phyloP scores from a whole-genome alignment of 1,284 basidiomycete species.

The Pascua guehoae region DNA sequence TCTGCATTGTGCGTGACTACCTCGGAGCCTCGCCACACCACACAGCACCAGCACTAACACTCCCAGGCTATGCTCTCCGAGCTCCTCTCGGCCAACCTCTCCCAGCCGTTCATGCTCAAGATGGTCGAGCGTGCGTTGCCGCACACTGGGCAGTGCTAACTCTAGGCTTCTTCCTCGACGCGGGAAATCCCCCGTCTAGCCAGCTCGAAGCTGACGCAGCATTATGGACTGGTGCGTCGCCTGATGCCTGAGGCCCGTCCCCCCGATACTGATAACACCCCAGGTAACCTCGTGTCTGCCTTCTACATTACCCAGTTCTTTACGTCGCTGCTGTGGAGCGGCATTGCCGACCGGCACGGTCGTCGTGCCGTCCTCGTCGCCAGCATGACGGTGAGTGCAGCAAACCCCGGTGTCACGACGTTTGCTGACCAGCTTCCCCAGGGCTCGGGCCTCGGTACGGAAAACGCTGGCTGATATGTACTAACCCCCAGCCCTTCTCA shows the following conservation, averaged over 20 bases:
- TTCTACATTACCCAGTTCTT: constrained; percentile 65
- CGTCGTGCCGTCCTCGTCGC: constrained; percentile 77
- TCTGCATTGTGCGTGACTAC: constrained; percentile 69
- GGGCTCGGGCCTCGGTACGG: constrained; percentile 40
- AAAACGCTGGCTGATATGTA: too few species aligned
- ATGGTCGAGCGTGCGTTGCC: constrained; percentile 76
- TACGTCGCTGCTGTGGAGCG: constrained; percentile 89
- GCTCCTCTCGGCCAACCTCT: constrained; percentile 85
- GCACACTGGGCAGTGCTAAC: not conserved
- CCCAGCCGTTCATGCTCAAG: constrained; percentile 80
- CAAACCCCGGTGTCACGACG: constrained; percentile 27
- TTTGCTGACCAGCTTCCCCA: constrained; percentile 13
- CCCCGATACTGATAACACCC: constrained; percentile 13
- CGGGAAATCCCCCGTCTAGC: constrained; percentile 31
- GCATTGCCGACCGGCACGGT: constrained; percentile 87
- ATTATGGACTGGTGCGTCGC: constrained; percentile 43
- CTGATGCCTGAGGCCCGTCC: too few species aligned
- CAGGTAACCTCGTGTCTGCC: constrained; percentile 50
- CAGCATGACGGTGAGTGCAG: constrained; percentile 72
- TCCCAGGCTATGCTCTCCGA: constrained; percentile 83
- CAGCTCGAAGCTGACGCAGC: constrained; percentile 47
- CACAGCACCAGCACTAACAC: not conserved
- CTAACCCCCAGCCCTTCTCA: constrained; percentile 52
- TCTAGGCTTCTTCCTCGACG: constrained; percentile 35
- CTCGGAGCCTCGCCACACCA: not conserved